A percentile compares a stretch with the other conserved stretches of the same genome.
phyloP scores from a whole-genome alignment of 2,329 filamentous ascomycete genomes.

The Clonostachys solani region DNA sequence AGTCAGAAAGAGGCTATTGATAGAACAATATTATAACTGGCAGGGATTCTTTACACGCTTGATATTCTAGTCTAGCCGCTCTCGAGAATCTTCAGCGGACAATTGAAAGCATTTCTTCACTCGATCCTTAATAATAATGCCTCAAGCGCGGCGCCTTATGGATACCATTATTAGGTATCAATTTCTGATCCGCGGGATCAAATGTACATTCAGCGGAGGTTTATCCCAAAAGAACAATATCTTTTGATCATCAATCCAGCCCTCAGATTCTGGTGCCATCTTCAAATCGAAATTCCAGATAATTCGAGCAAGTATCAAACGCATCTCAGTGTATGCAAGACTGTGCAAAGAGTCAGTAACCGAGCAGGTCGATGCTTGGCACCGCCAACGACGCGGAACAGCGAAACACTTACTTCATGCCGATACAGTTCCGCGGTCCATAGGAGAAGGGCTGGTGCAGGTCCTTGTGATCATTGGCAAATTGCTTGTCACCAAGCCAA shows the following conservation, averaged over 20 bases:
- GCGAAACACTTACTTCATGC: not conserved
- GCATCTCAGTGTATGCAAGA: not conserved
- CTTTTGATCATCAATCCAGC: not conserved
- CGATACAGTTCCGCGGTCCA: not conserved
- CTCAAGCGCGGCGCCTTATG: too few species aligned
- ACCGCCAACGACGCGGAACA: too few species aligned
- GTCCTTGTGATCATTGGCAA: not conserved
- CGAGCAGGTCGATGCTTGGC: too few species aligned
- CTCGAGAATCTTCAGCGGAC: too few species aligned
- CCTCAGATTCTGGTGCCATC: not conserved
- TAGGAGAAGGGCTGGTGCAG: not conserved
- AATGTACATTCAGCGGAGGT: constrained; percentile 1
- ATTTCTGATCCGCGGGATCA: too few species aligned
- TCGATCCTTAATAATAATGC: too few species aligned
- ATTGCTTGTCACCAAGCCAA: not conserved
- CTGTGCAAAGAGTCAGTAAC: not conserved
- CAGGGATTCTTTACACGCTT: too few species aligned
- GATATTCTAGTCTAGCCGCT: too few species aligned
- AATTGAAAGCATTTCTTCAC: too few species aligned
- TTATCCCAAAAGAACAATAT: not conserved
- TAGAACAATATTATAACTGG: too few species aligned
- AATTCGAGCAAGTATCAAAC: not conserved
- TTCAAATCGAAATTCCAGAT: not conserved
- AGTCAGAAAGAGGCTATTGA: too few species aligned
- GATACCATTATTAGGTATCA: too few species aligned